Conservation (phyloP, 257 asterid genomes). For the Gynochthodes officinalis region DNA sequence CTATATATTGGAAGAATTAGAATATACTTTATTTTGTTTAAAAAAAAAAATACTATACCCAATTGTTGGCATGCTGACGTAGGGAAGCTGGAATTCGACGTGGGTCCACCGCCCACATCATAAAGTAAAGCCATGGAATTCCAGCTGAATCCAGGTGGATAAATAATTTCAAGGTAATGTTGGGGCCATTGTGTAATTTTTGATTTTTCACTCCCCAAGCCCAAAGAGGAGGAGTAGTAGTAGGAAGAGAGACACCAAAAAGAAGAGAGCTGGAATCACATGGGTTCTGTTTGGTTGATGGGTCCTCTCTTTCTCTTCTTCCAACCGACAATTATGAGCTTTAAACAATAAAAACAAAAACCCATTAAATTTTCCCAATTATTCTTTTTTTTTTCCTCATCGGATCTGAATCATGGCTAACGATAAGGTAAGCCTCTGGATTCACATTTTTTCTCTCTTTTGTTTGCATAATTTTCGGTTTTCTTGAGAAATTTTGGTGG, state of each 20-base stretch:
- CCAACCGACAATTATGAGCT: constrained; percentile 61
- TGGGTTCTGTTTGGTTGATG: constrained; percentile 65
- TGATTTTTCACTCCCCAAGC: not conserved
- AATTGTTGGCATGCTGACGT: no score
- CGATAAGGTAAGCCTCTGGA: constrained; percentile 19
- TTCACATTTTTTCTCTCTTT: not conserved
- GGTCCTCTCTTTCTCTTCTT: constrained; percentile 43
- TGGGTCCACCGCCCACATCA: constrained; percentile 7
- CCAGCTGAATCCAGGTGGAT: no score
- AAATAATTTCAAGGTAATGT: not conserved
- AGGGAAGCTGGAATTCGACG: not conserved
- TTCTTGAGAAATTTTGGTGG: constrained; percentile 33
- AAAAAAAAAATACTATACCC: no score
- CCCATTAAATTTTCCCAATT: constrained; percentile 15
- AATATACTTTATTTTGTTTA: no score
- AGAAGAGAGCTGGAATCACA: constrained; percentile 59
- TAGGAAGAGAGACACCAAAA: constrained; percentile 13
- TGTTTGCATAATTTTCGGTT: constrained; percentile 12
- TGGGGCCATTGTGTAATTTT: not conserved
- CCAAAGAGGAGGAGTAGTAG: not conserved
- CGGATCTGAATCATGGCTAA: constrained; percentile 23
- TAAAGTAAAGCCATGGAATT: no score
- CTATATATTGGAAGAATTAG: no score
- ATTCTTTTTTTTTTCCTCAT: constrained; percentile 18
- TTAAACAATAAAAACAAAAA: constrained; percentile 32